Base-by-base conservation (phyloP, 257 asterid genomes). In the Apocynum venetum region DNA sequence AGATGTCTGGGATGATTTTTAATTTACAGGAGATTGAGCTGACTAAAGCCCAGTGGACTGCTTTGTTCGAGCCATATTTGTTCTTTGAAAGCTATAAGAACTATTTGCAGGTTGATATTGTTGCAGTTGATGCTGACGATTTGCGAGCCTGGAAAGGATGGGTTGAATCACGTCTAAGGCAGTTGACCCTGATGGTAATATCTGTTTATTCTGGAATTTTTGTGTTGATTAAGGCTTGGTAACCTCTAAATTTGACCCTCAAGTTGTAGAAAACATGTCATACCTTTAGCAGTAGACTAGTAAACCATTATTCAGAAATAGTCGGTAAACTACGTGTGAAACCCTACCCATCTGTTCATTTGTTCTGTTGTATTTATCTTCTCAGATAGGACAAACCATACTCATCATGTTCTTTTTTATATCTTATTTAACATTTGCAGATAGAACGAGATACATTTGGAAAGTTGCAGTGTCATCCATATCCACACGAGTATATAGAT, bases 111-210 rank as follows among this genome's bases (percentile, higher is more conserved):
- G 91, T 96, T 80, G 97, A 93, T 76, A 86, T 93, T 41, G 84
- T 88, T 71, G 99, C 99, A 56, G 86, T 91, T 74, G 92, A 92
- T 86, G 80, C 48, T 72, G 97, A 96, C 87, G 99, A 93, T 81
- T 85, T 96, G 86, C 97, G 98, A 75, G 85, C 93, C 71, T 96
- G 99, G 99, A 91, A 87, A 82, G 99, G 99, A 78, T 91, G 99
- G 99, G 97, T 96, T 63, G 98, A 91, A 82, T 96, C 99, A 73
- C 96, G 99, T 51, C 82, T 96, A 76, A 90, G 99, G 78, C 97
- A 91, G 85, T 85, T 96, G 44, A 96, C 97, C 60, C 78, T 90
- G 76, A 96, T 89, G 98, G 99, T 96, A 95, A 82, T 77, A 64
- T 82, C 85, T 83, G 36, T 80, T 38, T 79, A 40, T 80, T 84